Base-by-base conservation (phyloP, 2,329 filamentous ascomycete species). In the Colletotrichum viniferum region DNA sequence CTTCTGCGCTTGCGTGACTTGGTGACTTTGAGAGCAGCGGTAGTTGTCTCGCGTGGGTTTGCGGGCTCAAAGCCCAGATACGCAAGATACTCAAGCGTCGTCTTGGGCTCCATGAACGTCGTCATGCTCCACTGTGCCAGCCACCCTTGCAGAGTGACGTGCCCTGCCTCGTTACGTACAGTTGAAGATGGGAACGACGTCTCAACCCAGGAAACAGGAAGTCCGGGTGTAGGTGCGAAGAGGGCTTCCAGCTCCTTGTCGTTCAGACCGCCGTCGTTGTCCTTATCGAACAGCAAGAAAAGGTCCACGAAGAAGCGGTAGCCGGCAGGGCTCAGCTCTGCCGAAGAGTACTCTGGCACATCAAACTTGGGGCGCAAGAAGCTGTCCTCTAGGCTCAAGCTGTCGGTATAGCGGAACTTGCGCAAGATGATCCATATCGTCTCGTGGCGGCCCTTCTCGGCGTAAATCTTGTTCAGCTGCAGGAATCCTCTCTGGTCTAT, bases 91-190 rank as follows among this genome's bases (percentile, higher is more conserved):
- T 97, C 96, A 5, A 99, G 89, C 1, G 97, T 98, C 1, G 95
- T 98, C 82, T 97, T 97, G 14, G 97, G 96, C 72, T 97, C 96
- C 76, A 97, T 92, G 80, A 98, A 99, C 0, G 97, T 99, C 1
- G 97, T 99, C 97, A 99, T 99, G 83, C 96, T 98, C 97, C 97
- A 99, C 81, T 99, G 97, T 5, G 97, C 97, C 48, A 99, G 91
- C 97, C 97, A 99, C 3, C 97, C 97, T 84, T 99, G 97, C 5
- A 99, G 88, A 2, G 97, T 99, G 77, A 99, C 96, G 82, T 98
- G 92, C 0, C 97, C 97, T 10, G 95, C 95, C 84, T 99, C 97
- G 81, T 98, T 98, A 56, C 95, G 93, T 21, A 98, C 96, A 0
- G 97, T 98, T 28, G 95, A 98, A 1, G 94, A 96, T 3, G 97